These are phyloP conservation scores for Miamiensis avidus DNA, from an alignment of 169 alveolate genomes.

Conservation along the genomic window DNA sequence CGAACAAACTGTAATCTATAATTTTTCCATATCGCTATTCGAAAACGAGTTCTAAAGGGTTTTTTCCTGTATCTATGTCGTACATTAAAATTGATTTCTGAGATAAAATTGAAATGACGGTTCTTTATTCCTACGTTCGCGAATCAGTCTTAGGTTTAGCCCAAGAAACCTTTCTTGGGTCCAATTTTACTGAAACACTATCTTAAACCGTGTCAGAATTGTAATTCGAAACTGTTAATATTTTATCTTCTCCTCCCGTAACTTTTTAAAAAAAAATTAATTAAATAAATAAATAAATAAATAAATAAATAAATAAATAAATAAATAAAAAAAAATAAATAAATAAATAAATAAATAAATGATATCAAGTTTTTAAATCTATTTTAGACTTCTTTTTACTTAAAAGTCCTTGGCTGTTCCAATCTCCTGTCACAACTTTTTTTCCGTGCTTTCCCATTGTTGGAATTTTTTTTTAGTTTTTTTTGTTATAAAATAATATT, in stretches of 20 bases:
- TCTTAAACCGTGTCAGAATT: conserved; percentile 80
- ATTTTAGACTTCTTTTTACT: neutral
- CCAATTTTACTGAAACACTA: conserved; percentile 67
- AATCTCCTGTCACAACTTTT: conserved; percentile 80
- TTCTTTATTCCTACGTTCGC: conserved; percentile 37
- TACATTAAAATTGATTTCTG: conserved; percentile 64
- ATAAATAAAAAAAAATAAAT: neutral
- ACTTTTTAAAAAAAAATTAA: too few relatives aligned
- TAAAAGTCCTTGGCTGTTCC: conserved; percentile 74
- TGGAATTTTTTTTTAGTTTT: conserved; percentile 77
- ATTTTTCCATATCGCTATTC: conserved; percentile 82
- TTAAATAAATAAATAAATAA: too few relatives aligned
- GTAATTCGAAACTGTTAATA: conserved; percentile 74
- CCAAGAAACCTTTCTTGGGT: conserved; percentile 79
- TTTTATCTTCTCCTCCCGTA: conserved; percentile 85
- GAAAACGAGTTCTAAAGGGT: conserved; percentile 71
- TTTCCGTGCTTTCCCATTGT: conserved; percentile 85
- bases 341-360: neutral
- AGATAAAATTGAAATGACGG: conserved; percentile 69
- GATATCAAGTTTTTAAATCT: neutral
- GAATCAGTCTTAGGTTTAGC: conserved; percentile 71
- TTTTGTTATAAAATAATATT: conserved; percentile 80
- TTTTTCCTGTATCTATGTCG: conserved; percentile 61
- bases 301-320: too few relatives aligned
- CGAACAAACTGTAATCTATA: conserved; percentile 74